A percentile compares a stretch with the other conserved stretches of the same genome.
These are phyloP conservation scores for Solanum aculeatissimum DNA, from an alignment of 305 asterid genomes.

Conservation along the genomic window DNA sequence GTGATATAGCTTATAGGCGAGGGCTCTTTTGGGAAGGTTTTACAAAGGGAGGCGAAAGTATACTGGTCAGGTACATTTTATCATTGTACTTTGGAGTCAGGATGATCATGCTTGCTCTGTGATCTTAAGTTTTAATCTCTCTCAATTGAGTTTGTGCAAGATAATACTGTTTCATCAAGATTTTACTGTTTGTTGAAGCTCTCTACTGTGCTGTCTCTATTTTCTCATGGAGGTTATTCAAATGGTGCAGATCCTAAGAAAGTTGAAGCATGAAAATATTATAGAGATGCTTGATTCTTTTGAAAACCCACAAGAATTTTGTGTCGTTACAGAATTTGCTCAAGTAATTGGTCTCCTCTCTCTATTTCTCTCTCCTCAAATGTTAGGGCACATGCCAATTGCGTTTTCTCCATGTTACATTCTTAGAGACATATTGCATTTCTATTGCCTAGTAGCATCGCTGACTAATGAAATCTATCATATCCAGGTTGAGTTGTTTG, in stretches of 20 bases:
- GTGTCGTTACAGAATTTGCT: constrained; percentile 96
- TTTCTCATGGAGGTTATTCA: constrained; percentile 3
- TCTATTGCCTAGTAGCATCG: neutral
- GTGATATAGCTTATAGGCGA: constrained; percentile 96
- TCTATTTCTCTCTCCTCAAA: constrained; percentile 3
- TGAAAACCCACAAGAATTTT: constrained; percentile 95
- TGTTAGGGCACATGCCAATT: neutral
- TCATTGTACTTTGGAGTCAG: neutral
- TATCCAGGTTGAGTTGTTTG: constrained; percentile 91
- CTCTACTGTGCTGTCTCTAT: constrained; percentile 1
- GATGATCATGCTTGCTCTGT: neutral
- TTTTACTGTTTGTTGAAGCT: neutral
- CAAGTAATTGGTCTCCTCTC: constrained; percentile 36
- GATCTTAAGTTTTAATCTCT: neutral
- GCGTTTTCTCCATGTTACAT: neutral
- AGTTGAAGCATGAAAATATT: constrained; percentile 87
- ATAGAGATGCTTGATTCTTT: constrained; percentile 96
- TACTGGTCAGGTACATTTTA: constrained; percentile 64
- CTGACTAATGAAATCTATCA: constrained; percentile 10
- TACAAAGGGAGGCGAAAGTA: constrained; percentile 95
- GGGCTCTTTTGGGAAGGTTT: constrained; percentile 95
- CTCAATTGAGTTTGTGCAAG: neutral
- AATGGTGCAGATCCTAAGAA: constrained; percentile 71
- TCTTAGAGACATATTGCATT: neutral
- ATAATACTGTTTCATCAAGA: neutral